Base-by-base conservation (phyloP, 345 rosid species). In the Eucalyptus pauciflora region DNA sequence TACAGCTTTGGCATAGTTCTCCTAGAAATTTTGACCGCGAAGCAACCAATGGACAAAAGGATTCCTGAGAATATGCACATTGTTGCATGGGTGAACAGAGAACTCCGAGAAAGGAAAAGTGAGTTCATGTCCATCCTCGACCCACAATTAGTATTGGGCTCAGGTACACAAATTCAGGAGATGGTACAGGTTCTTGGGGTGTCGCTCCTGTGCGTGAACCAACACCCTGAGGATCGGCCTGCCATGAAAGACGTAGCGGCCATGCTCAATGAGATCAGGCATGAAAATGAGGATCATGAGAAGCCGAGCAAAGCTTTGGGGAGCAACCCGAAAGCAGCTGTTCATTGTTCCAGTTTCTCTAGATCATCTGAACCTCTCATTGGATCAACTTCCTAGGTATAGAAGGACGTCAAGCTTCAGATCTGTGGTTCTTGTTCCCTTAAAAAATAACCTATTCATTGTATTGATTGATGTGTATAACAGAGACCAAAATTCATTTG, bases 1-100 rank as follows among this genome's bases (percentile, higher is more conserved):
- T 96, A 94, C 92, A 96, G 97, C 93, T 96, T 91, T 54, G 97
- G 97, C 6, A 93, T 96, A 27, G 97, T 96, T 37, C 94, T 96
- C 83, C 91, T 96, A 13, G 96, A 95, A 91, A 90, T 94, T 54
- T 52, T 96, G 90, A 94, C 97, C 3, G 96, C 94, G 33, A 96
- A 90, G 90, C 93, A 93, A 50, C 97, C 97, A 5, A 94, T 91
- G 0, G 95, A 93, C 46, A 85, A 80, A 52, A 90, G 58, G 88
- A 93, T 96, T 87, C 96, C 96, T 17, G 96, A 93, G 6, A 92
- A 94, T 15, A 92, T 45, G 43, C 97, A 96, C 92, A 94, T 96
- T 60, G 93, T 93, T n/a, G 91, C 89, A 24, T 96, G 97, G 97
- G 91, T 96, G 29, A 95, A 91, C 91, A 91, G 76, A 87, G 94